phyloP scores from a whole-genome alignment of 306 rosid species.

The Acacia melanoxylon region DNA sequence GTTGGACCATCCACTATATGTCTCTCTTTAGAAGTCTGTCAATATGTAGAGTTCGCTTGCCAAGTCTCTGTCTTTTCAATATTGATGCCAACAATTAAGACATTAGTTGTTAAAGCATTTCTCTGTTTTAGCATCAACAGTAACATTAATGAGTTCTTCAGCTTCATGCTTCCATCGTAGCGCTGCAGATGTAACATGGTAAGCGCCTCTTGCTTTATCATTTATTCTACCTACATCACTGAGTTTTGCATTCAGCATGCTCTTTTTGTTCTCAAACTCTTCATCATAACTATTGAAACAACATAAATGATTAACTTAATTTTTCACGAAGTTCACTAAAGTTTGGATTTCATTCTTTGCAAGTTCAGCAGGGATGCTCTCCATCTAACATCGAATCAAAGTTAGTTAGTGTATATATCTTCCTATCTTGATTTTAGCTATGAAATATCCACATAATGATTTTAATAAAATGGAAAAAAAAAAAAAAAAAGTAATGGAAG shows the following conservation, averaged over 20 bases:
- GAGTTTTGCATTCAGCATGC: too few relatives aligned
- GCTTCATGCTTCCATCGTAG: neutral
- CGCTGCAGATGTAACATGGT: neutral
- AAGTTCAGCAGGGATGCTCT: neutral
- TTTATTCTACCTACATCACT: neutral
- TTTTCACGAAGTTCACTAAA: neutral
- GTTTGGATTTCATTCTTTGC: neutral
- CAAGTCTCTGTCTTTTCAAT: neutral
- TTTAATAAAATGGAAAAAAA: neutral
- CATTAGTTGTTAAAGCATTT: neutral
- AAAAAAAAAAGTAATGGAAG: neutral
- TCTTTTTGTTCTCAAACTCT: neutral
- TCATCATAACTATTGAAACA: neutral
- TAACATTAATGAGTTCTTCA: neutral
- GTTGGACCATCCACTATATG: neutral
- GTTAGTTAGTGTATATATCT: neutral
- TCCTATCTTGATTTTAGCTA: too few relatives aligned
- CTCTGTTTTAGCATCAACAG: neutral
- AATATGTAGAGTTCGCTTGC: neutral
- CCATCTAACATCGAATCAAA: neutral
- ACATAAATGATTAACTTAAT: neutral
- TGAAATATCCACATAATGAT: neutral
- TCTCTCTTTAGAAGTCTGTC: neutral
- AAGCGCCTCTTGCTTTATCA: neutral
- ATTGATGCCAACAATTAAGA: neutral